phyloP scores from a whole-genome alignment of 495 filamentous ascomycete species.

The Cercophora samala region DNA sequence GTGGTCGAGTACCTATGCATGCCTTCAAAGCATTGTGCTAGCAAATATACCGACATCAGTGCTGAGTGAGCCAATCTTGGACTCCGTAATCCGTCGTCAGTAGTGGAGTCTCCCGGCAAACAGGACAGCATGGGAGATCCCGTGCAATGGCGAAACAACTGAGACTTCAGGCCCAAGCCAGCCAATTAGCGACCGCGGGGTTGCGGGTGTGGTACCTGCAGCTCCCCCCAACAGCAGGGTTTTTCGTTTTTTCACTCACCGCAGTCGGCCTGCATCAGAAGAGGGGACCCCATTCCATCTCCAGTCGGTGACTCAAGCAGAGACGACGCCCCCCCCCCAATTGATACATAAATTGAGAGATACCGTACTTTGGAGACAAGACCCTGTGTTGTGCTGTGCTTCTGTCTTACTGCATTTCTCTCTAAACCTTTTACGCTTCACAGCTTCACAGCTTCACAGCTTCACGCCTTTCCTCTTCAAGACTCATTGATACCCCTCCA shows the following conservation, averaged over 20 bases:
- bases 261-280: conserved; percentile 17
- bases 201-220: conserved; percentile 12
- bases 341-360: background rate
- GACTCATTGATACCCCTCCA: background rate
- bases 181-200: conserved; percentile 17
- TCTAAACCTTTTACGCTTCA: background rate
- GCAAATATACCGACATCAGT: too few species aligned
- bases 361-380: too few species aligned
- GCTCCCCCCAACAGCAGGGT: conserved; percentile 11
- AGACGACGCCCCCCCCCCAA: background rate
- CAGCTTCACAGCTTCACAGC: too few species aligned
- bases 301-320: conserved; percentile 21
- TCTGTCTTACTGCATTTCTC: background rate
- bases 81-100: background rate
- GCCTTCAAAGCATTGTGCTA: too few species aligned
- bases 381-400: background rate
- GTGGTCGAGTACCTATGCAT: too few species aligned
- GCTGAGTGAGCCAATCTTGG: too few species aligned
- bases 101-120: background rate
- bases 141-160: conserved; percentile 4
- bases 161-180: background rate
- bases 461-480: too few species aligned
- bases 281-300: background rate
- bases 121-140: conserved; percentile 3
- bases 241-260: conserved; percentile 17